Conservation (phyloP, 2,329 filamentous ascomycete genomes). For the Paracamarosporium sp. region DNA sequence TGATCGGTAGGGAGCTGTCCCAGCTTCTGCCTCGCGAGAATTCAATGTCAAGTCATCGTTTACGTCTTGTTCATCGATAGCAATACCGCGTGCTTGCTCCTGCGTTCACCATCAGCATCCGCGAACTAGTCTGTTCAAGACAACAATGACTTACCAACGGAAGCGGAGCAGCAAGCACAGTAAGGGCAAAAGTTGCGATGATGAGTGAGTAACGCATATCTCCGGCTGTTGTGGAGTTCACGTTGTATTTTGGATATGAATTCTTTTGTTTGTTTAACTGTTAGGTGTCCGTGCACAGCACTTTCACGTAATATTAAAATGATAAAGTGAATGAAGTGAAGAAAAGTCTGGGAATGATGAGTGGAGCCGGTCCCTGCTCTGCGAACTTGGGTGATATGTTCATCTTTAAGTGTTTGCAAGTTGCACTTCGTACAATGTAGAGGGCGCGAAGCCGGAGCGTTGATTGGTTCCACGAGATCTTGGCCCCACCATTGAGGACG, state of each 20-base stretch:
- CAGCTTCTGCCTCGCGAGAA: too few relatives aligned
- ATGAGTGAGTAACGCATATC: slow-evolving; percentile 15
- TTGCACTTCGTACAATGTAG: not conserved
- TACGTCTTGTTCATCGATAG: too few relatives aligned
- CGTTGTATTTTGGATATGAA: not conserved
- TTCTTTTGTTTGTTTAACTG: not conserved
- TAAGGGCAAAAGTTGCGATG: slow-evolving; percentile 8
- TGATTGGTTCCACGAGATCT: slow-evolving; percentile 6
- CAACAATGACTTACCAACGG: not conserved
- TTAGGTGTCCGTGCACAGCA: slow-evolving; percentile 12
- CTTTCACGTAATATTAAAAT: slow-evolving; percentile 10
- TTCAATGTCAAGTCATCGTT: too few relatives aligned
- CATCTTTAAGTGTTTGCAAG: slow-evolving; percentile 10
- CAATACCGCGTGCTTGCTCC: too few relatives aligned
- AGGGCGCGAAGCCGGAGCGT: not conserved
- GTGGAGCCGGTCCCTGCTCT: slow-evolving; percentile 15
- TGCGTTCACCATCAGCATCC: too few relatives aligned
- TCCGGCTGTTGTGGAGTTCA: too few relatives aligned
- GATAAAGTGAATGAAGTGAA: slow-evolving; percentile 3
- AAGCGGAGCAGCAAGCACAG: slow-evolving; percentile 3
- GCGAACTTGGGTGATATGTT: not conserved
- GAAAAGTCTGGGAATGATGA: slow-evolving; percentile 8
- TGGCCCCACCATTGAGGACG: too few relatives aligned
- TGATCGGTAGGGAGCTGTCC: too few relatives aligned
- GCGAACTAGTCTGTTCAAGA: too few relatives aligned